phyloP scores from a whole-genome alignment of 2,329 filamentous ascomycete species.

The Pseudogymnoascus sp. region DNA sequence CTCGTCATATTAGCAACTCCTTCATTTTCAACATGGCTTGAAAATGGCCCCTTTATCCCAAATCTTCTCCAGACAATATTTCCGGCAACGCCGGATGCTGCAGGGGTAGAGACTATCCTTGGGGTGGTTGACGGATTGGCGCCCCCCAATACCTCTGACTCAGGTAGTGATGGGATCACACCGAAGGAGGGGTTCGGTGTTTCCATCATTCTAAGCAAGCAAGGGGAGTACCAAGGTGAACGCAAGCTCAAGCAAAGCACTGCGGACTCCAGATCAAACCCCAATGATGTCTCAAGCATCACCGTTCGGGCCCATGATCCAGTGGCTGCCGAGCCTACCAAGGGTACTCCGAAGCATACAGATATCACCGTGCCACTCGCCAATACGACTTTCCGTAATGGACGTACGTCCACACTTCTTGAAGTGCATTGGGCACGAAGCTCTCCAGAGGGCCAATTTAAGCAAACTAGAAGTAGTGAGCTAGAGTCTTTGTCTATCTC shows the following conservation, averaged over 20 bases:
- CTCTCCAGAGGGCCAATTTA: neutral
- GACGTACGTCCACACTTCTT: conserved; percentile 50
- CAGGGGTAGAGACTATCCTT: conserved; percentile 41
- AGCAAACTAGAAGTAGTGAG: conserved; percentile 1
- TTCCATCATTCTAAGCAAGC: conserved; percentile 36
- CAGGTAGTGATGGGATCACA: conserved; percentile 1
- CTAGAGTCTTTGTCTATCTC: neutral
- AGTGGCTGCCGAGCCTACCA: conserved; percentile 9
- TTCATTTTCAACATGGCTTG: conserved; percentile 24
- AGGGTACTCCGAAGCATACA: neutral
- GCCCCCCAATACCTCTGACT: conserved; percentile 22
- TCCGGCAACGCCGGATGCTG: neutral
- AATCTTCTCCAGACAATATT: conserved; percentile 18
- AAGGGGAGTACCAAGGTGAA: conserved; percentile 40
- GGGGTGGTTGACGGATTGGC: conserved; percentile 51
- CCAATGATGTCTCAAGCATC: conserved; percentile 18
- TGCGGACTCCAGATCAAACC: neutral
- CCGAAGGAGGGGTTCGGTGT: conserved; percentile 43
- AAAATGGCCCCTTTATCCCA: conserved; percentile 26
- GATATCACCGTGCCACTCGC: conserved; percentile 57
- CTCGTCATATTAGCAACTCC: conserved; percentile 30
- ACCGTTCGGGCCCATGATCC: conserved; percentile 17
- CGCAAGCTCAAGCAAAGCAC: conserved; percentile 26
- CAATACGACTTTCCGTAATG: conserved; percentile 71
- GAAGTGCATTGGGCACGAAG: conserved; percentile 35